Percentiles rank a stretch among this genome's conserved stretches.
These are phyloP conservation scores for Letharia lupina DNA, from an alignment of 495 filamentous ascomycete species.

Conservation along the genomic window DNA sequence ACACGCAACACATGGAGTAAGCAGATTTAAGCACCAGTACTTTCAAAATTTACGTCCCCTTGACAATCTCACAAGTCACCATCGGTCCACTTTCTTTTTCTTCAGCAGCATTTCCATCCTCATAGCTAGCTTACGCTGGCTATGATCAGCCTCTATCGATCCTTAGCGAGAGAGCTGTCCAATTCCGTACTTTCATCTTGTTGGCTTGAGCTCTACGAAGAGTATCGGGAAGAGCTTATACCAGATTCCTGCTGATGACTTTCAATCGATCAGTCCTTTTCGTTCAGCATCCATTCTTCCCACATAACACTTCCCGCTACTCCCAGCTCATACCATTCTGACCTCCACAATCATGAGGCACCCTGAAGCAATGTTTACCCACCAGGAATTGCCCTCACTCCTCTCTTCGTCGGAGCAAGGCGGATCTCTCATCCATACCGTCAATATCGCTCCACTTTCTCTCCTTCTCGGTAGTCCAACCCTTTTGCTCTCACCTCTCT, in stretches of 20 bases:
- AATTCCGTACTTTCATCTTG: not conserved
- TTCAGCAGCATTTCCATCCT: not conserved
- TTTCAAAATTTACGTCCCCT: not conserved
- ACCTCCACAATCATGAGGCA: not conserved
- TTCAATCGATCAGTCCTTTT: not conserved
- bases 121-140: not conserved
- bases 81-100: not conserved
- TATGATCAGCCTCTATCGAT: not conserved
- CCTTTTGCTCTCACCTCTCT: not conserved
- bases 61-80: not conserved
- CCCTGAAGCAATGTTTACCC: not conserved
- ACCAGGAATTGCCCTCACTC: not conserved
- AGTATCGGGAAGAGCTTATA: not conserved
- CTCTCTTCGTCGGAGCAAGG: not conserved
- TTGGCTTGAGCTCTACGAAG: not conserved
- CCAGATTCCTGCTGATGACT: not conserved
- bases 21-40: not conserved
- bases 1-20: not conserved
- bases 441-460: not conserved
- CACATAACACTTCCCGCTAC: not conserved
- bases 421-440: not conserved
- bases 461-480: not conserved
- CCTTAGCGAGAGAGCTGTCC: not conserved
- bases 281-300: not conserved
- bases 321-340: not conserved